Evolutionary conservation across 768 basidiomycete genomes (phyloP).

Genomic region (Lentinula lateritia): DNA sequence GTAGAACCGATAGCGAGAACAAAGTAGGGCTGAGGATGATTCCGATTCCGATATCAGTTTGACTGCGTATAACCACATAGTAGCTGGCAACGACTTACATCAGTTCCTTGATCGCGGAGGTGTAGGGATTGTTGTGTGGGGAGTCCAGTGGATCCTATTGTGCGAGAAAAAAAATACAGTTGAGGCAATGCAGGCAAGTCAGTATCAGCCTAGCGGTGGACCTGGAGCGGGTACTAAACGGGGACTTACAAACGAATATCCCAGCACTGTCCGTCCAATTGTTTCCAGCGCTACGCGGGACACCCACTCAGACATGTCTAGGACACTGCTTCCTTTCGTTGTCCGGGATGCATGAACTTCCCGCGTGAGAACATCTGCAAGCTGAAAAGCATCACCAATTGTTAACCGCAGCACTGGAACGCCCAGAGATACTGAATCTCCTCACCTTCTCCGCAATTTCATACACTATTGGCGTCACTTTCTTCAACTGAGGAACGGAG

Average conservation of each 20-base stretch:
- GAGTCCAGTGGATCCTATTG: conserved; percentile 34
- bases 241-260: conserved; percentile 30
- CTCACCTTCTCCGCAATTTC: conserved; percentile 39
- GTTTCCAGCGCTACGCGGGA: conserved; percentile 38
- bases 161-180: not conserved
- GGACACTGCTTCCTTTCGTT: conserved; percentile 12
- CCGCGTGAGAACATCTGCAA: conserved; percentile 21
- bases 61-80: too few species aligned
- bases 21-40: conserved; percentile 34
- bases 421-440: not conserved
- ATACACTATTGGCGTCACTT: conserved; percentile 38
- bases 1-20: conserved; percentile 37
- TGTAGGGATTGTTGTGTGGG: conserved; percentile 36
- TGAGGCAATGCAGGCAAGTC: not conserved
- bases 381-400: conserved; percentile 13
- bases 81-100: conserved; percentile 25
- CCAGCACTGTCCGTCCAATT: conserved; percentile 37
- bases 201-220: not conserved
- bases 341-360: conserved; percentile 16
- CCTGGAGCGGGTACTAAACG: not conserved
- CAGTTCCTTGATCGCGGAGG: conserved; percentile 37
- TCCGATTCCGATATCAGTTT: not conserved
- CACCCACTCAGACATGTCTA: conserved; percentile 45
- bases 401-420: not conserved
- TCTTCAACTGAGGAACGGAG: conserved; percentile 37